These are phyloP conservation scores for Termitomyces sp. DNA, from an alignment of 768 basidiomycete species.

Conservation along the genomic window DNA sequence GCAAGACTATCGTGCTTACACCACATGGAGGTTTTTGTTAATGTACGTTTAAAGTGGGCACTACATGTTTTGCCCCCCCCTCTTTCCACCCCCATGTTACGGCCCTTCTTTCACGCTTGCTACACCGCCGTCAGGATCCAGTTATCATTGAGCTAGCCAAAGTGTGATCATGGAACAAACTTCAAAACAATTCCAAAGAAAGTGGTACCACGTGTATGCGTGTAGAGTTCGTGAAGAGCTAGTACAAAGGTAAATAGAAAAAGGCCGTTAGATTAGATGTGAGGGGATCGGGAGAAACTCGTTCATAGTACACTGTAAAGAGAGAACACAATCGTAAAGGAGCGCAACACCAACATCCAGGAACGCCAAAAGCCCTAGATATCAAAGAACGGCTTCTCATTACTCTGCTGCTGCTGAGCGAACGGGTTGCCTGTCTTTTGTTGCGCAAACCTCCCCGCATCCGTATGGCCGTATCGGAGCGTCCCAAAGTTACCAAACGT, in stretches of 20 bases:
- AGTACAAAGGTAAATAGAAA: background rate
- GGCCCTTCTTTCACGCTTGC: no score
- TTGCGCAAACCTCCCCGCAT: conserved; percentile 46
- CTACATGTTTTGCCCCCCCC: no score
- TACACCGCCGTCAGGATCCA: no score
- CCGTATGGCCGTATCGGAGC: conserved; percentile 65
- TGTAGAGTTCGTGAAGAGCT: background rate
- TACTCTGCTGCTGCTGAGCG: conserved; percentile 47
- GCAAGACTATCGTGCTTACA: no score
- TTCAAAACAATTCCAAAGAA: background rate
- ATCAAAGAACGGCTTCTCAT: conserved; percentile 80
- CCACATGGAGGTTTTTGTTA: no score
- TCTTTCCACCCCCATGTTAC: no score
- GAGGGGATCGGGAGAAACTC: background rate
- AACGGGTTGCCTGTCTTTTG: conserved; percentile 69
- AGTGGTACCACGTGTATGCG: background rate
- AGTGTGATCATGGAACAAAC: no score
- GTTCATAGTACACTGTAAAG: background rate
- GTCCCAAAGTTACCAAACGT: conserved; percentile 91
- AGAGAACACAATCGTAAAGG: background rate
- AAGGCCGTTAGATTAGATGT: background rate
- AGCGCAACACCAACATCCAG: background rate
- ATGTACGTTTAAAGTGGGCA: no score
- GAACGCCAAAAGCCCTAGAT: conserved; percentile 34
- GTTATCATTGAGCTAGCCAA: no score